Evolutionary conservation across 345 rosid species (phyloP), one percentile per base, ranked within the genome.

Genomic region (Raphanus raphanistrum): DNA sequence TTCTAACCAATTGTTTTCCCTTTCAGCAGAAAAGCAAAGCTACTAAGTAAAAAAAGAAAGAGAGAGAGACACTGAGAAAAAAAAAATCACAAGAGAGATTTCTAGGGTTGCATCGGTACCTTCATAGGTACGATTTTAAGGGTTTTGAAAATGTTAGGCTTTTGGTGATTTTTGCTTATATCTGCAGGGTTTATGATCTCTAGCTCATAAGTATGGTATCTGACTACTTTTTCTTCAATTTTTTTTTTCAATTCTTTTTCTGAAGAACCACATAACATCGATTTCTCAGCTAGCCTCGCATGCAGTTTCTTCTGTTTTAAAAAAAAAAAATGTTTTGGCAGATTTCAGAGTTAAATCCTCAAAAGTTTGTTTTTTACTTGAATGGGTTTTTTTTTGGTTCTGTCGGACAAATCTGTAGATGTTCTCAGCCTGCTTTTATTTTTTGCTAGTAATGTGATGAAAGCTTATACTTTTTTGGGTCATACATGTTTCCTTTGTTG

Each of bases 91-190:
- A 21, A 50, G 57, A 4, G 52, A 45, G 15, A 45, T 70, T 71
- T 27, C 5, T 67, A 78, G 73, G 81, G 58, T 66, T 78, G 36
- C 77, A 57, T 8, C 52, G n/a, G 13, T 57, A 57, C 21, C 21
- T 8, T 38, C 16, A 15, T 3, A 72, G 76, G 75, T 70, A 12
- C 27, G 60, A 65, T n/a, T 78, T 41, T 71, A 58, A 5, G 73
- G 68, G 43, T 32, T 43, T 59, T 25, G 6, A 0, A 21, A 35
- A 65, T 6, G 33, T 6, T 66, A 11, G 8, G 3, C 12, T 16
- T 41, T 71, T 31, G 15, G 15, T 10, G 12, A 48, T 12, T 48
- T 48, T 13, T 45, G 6, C n/a, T 48, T 45, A 43, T 11, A 28
- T 28, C 27, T 52, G 31, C 35, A 25, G 32, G 26, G 45, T 27